Percentiles rank a stretch among this genome's conserved stretches.
Evolutionary conservation across 2,329 filamentous ascomycete species (phyloP).

Genomic region (Cordyceps cicadae): DNA sequence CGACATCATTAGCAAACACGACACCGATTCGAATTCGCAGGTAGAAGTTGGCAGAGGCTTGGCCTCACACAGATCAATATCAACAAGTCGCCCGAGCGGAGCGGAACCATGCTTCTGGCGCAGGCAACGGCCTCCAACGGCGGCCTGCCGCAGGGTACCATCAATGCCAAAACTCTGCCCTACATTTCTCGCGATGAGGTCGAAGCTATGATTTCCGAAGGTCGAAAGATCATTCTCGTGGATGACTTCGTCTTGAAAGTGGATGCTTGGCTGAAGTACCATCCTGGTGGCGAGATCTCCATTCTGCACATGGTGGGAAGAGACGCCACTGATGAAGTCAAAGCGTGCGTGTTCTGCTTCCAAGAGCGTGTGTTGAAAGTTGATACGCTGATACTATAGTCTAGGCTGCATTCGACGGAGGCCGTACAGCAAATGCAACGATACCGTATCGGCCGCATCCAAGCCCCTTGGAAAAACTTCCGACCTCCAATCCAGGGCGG

Average conservation of each 20-base stretch:
- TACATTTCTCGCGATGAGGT: constrained; percentile 9
- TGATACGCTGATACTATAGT: constrained; percentile 13
- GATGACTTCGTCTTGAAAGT: constrained; percentile 76
- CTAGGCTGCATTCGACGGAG: constrained; percentile 72
- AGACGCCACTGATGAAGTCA: constrained; percentile 91
- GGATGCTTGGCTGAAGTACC: constrained; percentile 80
- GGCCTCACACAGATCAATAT: background rate
- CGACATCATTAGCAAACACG: background rate
- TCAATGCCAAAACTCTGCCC: background rate
- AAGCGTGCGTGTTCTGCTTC: constrained; percentile 53
- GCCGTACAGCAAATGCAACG: constrained; percentile 67
- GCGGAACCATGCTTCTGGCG: background rate
- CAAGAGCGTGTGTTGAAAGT: background rate
- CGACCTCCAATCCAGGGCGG: constrained; percentile 87
- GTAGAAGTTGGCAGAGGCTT: background rate
- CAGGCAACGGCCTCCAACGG: background rate
- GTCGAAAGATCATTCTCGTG: constrained; percentile 70
- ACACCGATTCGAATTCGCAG: background rate
- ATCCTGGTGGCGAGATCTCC: constrained; percentile 85
- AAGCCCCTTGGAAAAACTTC: constrained; percentile 82
- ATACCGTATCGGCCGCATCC: constrained; percentile 75
- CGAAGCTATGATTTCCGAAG: constrained; percentile 79
- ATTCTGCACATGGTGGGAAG: constrained; percentile 89
- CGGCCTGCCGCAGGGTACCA: background rate
- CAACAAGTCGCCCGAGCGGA: background rate